phyloP scores from a whole-genome alignment of 352 stramenopile species.

The Phytophthora tubulina region DNA sequence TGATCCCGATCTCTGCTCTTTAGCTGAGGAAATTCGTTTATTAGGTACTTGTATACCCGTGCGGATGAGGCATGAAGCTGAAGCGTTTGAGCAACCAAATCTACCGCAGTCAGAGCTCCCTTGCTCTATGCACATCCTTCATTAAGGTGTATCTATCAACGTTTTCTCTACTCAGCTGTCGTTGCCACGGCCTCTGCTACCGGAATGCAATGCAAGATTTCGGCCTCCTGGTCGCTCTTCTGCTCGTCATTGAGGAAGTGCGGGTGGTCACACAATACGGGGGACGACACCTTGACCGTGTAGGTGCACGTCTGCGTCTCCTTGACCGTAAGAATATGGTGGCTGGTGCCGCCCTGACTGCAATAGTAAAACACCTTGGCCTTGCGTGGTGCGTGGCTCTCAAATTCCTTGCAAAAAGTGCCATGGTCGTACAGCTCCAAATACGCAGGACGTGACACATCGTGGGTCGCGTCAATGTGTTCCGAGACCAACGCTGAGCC shows the following conservation, averaged over 20 bases:
- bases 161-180: conserved; percentile 6
- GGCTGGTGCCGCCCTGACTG: conserved; percentile 66
- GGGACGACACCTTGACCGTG: conserved; percentile 82
- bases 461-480: conserved; percentile 83
- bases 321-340: conserved; percentile 82
- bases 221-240: conserved; percentile 55
- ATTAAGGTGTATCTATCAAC: not conserved
- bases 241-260: conserved; percentile 83
- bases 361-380: conserved; percentile 83
- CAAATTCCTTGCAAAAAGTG: conserved; percentile 81
- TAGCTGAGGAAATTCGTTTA: too few species aligned
- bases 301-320: conserved; percentile 88
- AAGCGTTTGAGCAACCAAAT: too few species aligned
- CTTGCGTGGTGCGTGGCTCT: conserved; percentile 64
- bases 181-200: conserved; percentile 9
- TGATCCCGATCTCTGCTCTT: too few species aligned
- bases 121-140: not conserved
- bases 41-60: too few species aligned
- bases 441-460: conserved; percentile 73
- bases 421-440: conserved; percentile 76
- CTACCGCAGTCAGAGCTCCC: too few species aligned
- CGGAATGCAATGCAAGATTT: conserved; percentile 82
- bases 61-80: too few species aligned
- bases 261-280: conserved; percentile 80
- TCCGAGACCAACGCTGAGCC: conserved; percentile 69